Conservation (phyloP, 352 stramenopile species). For the Pythium oligandrum region DNA sequence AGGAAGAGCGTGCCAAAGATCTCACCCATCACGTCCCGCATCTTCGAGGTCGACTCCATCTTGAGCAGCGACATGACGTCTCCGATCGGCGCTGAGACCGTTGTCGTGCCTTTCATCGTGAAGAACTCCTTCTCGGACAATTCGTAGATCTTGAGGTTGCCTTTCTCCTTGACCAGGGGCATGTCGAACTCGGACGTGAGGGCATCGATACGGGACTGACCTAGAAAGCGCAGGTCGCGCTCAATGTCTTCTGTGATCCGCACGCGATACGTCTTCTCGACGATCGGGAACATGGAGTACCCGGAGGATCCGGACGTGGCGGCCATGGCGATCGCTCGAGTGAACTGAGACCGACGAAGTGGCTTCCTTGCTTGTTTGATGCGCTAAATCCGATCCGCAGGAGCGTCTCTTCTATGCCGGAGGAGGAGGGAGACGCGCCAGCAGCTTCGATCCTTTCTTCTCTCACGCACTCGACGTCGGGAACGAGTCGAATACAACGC, state of each 20-base stretch:
- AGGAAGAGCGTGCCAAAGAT: slow-evolving; percentile 82
- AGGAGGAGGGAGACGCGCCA: background rate
- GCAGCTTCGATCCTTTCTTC: background rate
- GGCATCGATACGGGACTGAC: slow-evolving; percentile 74
- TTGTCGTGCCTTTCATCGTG: slow-evolving; percentile 80
- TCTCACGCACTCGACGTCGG: too few relatives aligned
- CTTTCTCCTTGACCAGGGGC: slow-evolving; percentile 70
- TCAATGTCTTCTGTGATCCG: slow-evolving; percentile 79
- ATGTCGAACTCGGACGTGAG: slow-evolving; percentile 80
- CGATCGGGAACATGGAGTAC: slow-evolving; percentile 81
- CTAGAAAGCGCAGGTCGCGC: slow-evolving; percentile 78
- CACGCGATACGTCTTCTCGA: slow-evolving; percentile 80
- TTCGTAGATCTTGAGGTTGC: slow-evolving; percentile 70
- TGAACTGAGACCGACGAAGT: background rate
- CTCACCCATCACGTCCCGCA: slow-evolving; percentile 78
- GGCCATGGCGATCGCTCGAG: background rate
- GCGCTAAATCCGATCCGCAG: too few relatives aligned
- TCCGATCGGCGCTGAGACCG: slow-evolving; percentile 58
- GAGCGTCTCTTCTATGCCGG: background rate
- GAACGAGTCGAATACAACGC: too few relatives aligned
- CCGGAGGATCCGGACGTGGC: slow-evolving; percentile 2
- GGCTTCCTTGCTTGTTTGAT: background rate
- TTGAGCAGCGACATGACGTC: slow-evolving; percentile 80
- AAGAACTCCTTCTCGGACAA: slow-evolving; percentile 80
- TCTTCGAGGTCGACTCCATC: slow-evolving; percentile 60